phyloP scores from a whole-genome alignment of 345 rosid species.

The Sisymbrium irio region DNA sequence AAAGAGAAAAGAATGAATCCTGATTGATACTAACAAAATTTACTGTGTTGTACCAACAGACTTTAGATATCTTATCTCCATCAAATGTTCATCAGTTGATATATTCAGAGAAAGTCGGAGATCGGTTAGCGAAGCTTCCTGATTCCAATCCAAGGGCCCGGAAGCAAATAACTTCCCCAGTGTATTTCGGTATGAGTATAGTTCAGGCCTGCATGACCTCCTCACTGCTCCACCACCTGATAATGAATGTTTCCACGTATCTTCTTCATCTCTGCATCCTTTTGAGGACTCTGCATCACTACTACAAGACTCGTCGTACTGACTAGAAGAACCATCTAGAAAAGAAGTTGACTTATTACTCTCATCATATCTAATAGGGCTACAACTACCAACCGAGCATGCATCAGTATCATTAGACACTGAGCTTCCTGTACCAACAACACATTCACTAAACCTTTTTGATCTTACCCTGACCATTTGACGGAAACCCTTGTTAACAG shows the following conservation, averaged over 20 bases:
- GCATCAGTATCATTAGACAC: constrained; percentile 35
- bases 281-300: constrained; percentile 53
- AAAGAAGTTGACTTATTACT: constrained; percentile 23
- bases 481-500: constrained; percentile 25
- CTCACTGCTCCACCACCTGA: constrained; percentile 40
- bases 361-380: constrained; percentile 37
- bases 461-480: constrained; percentile 45
- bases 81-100: constrained; percentile 75
- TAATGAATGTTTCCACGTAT: constrained; percentile 20
- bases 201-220: constrained; percentile 54
- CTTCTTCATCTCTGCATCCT: constrained; percentile 22
- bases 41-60: constrained; percentile 44
- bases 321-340: constrained; percentile 28
- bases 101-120: constrained; percentile 65
- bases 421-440: constrained; percentile 27
- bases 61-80: constrained; percentile 59
- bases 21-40: constrained; percentile 32
- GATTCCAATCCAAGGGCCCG: constrained; percentile 77
- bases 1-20: background rate
- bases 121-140: constrained; percentile 70
- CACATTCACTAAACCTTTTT: constrained; percentile 24
- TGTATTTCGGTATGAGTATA: constrained; percentile 53
- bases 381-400: constrained; percentile 74
- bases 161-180: constrained; percentile 58
- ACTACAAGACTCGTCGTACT: constrained; percentile 31